These are phyloP conservation scores for Colletotrichum musae DNA, from an alignment of 2,329 filamentous ascomycete genomes.

Conservation along the genomic window DNA sequence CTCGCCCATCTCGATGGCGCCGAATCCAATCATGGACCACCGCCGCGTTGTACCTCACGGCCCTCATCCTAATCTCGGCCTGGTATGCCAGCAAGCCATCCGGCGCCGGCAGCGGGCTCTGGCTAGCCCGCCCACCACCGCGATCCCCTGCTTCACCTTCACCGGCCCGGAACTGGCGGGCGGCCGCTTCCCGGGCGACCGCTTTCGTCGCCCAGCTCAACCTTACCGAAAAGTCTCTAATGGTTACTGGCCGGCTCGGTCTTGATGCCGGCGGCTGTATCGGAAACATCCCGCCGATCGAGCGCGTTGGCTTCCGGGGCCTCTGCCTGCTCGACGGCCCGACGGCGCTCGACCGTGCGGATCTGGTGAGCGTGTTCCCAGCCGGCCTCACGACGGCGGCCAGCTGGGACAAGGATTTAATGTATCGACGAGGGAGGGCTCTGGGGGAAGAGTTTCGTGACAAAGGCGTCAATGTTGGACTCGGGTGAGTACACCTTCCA, in stretches of 20 bases:
- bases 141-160: slow-evolving; percentile 33
- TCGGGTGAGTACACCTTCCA: slow-evolving; percentile 61
- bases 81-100: slow-evolving; percentile 38
- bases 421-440: slow-evolving; percentile 78
- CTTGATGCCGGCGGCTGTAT: slow-evolving; percentile 82
- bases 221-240: slow-evolving; percentile 81
- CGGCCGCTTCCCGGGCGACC: slow-evolving; percentile 80
- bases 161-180: slow-evolving; percentile 65
- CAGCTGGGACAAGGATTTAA: slow-evolving; percentile 84
- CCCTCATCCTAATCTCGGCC: slow-evolving; percentile 39
- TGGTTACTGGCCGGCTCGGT: slow-evolving; percentile 81
- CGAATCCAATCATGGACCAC: slow-evolving; percentile 25
- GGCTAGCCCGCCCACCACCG: slow-evolving; percentile 33
- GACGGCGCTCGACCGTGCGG: slow-evolving; percentile 71
- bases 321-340: slow-evolving; percentile 88
- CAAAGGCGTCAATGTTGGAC: slow-evolving; percentile 80
- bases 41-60: slow-evolving; percentile 39
- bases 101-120: slow-evolving; percentile 37
- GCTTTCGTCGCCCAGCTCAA: slow-evolving; percentile 78
- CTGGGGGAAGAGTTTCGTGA: slow-evolving; percentile 79
- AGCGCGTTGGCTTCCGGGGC: slow-evolving; percentile 75
- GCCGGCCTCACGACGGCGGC: slow-evolving; percentile 84
- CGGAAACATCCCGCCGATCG: slow-evolving; percentile 71
- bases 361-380: slow-evolving; percentile 73
- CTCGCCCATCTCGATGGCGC: slow-evolving; percentile 1